Base-by-base conservation (phyloP, 2,329 filamentous ascomycete genomes). In the Colletotrichum viniferum region DNA sequence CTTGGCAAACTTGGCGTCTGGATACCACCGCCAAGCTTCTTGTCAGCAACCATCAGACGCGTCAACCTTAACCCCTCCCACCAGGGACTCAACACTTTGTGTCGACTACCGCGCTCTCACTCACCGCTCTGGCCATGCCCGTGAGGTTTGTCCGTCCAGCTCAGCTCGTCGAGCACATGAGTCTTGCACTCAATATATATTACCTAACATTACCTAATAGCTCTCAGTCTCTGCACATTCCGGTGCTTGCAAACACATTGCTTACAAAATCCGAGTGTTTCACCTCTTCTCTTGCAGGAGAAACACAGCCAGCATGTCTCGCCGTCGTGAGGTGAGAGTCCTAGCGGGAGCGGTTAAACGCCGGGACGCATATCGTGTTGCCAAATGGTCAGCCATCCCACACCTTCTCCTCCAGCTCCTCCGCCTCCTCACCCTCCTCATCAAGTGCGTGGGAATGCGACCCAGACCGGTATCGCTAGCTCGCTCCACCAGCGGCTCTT, bases 21-120 rank as follows among this genome's bases (percentile, higher is more conserved):
- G 71, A 67, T 48, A 66, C 34, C 30, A 16, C 52, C 30, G 74
- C 74, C 74, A 76, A 76, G 71, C 74, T 70, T 70, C 70, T 76
- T 74, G 74, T 74, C 71, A 74, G 65, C 65, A 66, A 74, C 71
- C 26, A 74, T 70, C 74, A 52, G 74, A 76, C 74, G 71, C 71
- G 60, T 66, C 71, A 74, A 76, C 65, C 60, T 74, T 74, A 66
- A 71, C 64, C 52, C 64, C 32, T 67, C 71, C 16, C 30, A 52
- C 43, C 43, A 52, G 43, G 66, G 36, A 38, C 55, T 69, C 66
- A 76, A 76, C 74, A 76, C 30, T 76, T 74, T 71, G 38, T 28
- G 67, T 36, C 43, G 13, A 38, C 30, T 48, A 48, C 36, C 18
- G 43, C n/a, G 43, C 14, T 26, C 28, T 34, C 34, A 12, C 66